Evolutionary conservation across 805 yeast genomes (phyloP), one percentile per base, ranked within the genome.

Genomic region (Sungouiella thailandica): DNA sequence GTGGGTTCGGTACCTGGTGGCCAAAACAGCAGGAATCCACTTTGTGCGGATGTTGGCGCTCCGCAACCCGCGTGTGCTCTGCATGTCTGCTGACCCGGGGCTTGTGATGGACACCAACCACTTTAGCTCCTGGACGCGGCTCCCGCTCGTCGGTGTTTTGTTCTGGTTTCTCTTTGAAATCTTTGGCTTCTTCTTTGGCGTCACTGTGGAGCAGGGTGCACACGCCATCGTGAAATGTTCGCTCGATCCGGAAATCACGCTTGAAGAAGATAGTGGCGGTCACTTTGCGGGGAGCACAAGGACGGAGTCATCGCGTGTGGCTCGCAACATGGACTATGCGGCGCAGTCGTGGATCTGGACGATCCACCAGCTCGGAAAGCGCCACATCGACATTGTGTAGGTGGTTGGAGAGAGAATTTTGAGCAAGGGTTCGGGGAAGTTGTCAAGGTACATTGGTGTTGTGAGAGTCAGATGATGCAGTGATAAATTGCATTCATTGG

Each of bases 341-440:
- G 78, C 80, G 4, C 62, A 76, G 28, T 78, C 82, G 23, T 85
- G 94, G 89, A 76, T 78, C 10, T 84, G 94, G 94, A 80, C 90
- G 0, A 71, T 76, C 2, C 71, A 67, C 28, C 72, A 80, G 50
- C 53, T 84, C 32, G 62, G 72, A 28, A 70, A 74, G 39, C 65
- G 84, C 20, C 54, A 61, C 15, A 55, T 63, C 25, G 43, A 48
- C 22, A 50, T 63, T 17, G 20, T 17, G 14, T 18, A 23, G 25
- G 13, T 10, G 6, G n/a, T n/a, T n/a, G n/a, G n/a, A n/a, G n/a
- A n/a, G n/a, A n/a, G n/a, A n/a, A n/a, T n/a, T n/a, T n/a, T n/a
- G n/a, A n/a, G n/a, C n/a, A n/a, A n/a, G n/a, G n/a, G n/a, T n/a
- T n/a, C n/a, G n/a, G n/a, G n/a, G n/a, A n/a, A n/a, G n/a, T n/a